Conservation (phyloP, 257 asterid genomes). For the Verbascum thapsus region DNA sequence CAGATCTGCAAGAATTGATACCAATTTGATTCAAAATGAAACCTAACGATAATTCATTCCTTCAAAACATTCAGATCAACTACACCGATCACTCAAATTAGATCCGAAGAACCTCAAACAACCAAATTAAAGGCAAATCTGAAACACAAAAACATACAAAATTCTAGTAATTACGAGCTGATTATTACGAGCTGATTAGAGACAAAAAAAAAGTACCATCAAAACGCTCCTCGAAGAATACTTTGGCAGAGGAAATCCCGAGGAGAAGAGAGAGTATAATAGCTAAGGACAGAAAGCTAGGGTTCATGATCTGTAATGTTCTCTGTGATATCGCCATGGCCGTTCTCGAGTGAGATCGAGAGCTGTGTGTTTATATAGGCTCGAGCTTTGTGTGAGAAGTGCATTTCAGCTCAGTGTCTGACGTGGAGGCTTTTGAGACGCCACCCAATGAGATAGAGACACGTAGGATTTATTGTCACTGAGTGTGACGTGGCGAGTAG, state of each 20-base stretch:
- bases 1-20: conserved; percentile 26
- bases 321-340: conserved; percentile 64
- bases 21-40: background rate
- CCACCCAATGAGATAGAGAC: conserved; percentile 8
- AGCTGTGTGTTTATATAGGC: conserved; percentile 16
- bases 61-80: conserved; percentile 25
- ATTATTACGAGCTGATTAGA: background rate
- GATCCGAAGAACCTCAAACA: background rate
- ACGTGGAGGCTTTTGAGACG: conserved; percentile 31
- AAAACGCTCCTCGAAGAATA: conserved; percentile 90
- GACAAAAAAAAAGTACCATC: conserved; percentile 47
- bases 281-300: conserved; percentile 49
- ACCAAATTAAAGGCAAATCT: background rate
- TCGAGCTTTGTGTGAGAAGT: background rate
- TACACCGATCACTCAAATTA: background rate
- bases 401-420: conserved; percentile 19
- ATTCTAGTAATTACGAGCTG: background rate
- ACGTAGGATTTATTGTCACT: conserved; percentile 39
- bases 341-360: background rate
- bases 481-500: conserved; percentile 39
- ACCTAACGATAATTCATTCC: background rate
- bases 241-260: conserved; percentile 59
- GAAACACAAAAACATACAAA: background rate
- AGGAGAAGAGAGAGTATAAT: conserved; percentile 55
- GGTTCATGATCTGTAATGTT: conserved; percentile 41